A percentile compares a stretch with the other conserved stretches of the same genome.
phyloP scores from a whole-genome alignment of 2,329 filamentous ascomycete genomes.

The Calonectria henricotiae region DNA sequence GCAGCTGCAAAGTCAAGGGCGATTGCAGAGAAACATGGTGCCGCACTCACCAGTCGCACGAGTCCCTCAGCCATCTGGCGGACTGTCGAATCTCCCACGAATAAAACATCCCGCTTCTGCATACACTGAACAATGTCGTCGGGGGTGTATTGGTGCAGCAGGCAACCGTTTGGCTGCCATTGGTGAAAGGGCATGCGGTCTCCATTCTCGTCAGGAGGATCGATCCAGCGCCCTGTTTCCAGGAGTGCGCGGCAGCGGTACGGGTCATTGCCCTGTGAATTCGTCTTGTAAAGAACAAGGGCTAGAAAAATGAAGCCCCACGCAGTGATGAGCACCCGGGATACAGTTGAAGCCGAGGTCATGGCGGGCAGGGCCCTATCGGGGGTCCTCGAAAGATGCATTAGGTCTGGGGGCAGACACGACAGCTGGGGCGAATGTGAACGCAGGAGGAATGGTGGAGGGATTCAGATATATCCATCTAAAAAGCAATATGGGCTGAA shows the following conservation, averaged over 20 bases:
- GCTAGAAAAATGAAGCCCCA: conserved; percentile 26
- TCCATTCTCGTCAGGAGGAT: conserved; percentile 53
- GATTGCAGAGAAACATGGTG: not conserved
- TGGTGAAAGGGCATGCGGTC: conserved; percentile 58
- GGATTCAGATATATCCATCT: not conserved
- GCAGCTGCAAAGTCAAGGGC: not conserved
- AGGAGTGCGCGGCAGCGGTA: conserved; percentile 70
- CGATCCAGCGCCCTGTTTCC: conserved; percentile 67
- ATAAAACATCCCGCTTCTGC: conserved; percentile 66
- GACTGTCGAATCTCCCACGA: conserved; percentile 73
- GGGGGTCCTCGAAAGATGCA: conserved; percentile 11
- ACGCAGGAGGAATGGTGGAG: not conserved
- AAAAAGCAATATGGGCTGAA: not conserved
- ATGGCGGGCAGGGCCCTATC: not conserved
- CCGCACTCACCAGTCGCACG: conserved; percentile 26
- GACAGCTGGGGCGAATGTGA: not conserved
- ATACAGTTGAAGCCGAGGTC: not conserved
- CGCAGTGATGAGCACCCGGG: conserved; percentile 19
- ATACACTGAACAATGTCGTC: conserved; percentile 69
- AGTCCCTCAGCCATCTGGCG: conserved; percentile 70
- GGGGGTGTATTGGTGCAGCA: conserved; percentile 69
- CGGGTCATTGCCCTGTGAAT: conserved; percentile 58
- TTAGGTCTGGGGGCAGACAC: not conserved
- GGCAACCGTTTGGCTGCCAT: conserved; percentile 74
- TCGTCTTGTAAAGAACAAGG: conserved; percentile 11